These are phyloP conservation scores for Lepiota brunneoincarnata DNA, from an alignment of 768 basidiomycete species.

Conservation along the genomic window DNA sequence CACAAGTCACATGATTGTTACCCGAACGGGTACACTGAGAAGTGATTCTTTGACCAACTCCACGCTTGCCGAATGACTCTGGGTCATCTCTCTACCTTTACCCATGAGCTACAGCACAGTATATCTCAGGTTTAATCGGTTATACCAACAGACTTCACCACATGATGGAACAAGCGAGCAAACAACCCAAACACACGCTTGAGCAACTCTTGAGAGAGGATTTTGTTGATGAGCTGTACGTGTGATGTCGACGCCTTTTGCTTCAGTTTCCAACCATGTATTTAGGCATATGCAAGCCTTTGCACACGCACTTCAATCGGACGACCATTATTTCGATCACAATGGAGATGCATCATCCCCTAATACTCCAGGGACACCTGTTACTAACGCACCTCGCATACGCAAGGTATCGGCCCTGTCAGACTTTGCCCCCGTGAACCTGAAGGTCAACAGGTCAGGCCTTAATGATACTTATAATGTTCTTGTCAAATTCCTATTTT, in stretches of 20 bases:
- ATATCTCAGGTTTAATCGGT: background rate
- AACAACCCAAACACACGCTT: slow-evolving; percentile 18
- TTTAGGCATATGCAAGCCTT: slow-evolving; percentile 68
- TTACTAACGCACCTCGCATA: slow-evolving; percentile 42
- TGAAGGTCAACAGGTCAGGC: slow-evolving; percentile 71
- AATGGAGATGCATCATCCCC: slow-evolving; percentile 33
- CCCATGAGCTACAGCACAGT: background rate
- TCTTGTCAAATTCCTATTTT: background rate
- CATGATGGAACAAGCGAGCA: slow-evolving; percentile 7
- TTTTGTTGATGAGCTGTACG: slow-evolving; percentile 75
- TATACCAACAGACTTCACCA: background rate
- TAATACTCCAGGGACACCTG: slow-evolving; percentile 38
- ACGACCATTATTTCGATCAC: slow-evolving; percentile 45
- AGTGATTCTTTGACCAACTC: too few species aligned
- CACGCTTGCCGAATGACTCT: background rate
- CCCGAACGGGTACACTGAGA: too few species aligned
- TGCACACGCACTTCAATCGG: slow-evolving; percentile 64
- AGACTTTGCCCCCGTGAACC: slow-evolving; percentile 89
- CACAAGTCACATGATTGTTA: background rate
- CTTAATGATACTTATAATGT: background rate
- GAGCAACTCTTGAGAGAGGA: slow-evolving; percentile 42
- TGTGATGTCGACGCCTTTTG: background rate
- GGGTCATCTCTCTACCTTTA: background rate
- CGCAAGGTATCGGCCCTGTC: slow-evolving; percentile 81
- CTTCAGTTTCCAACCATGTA: background rate